Conservation (phyloP, 1,284 basidiomycete genomes). For the Taiwanofungus camphoratus region DNA sequence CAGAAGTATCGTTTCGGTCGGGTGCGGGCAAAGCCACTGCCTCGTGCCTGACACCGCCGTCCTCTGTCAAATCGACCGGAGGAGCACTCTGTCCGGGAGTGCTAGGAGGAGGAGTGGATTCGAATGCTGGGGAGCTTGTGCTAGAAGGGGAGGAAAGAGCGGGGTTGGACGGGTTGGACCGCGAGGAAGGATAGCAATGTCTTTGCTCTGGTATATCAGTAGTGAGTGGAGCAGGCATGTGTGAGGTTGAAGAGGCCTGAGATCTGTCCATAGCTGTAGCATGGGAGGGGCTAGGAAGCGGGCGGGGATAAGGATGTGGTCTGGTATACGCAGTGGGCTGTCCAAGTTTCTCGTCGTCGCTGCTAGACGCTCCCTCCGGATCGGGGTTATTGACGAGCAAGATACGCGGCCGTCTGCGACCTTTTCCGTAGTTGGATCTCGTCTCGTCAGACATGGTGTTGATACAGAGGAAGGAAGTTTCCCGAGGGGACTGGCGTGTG, state of each 20-base stretch:
- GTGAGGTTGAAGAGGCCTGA: slow-evolving; percentile 19
- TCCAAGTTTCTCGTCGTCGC: slow-evolving; percentile 33
- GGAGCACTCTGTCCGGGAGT: slow-evolving; percentile 50
- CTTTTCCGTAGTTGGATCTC: slow-evolving; percentile 27
- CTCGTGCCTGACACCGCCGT: slow-evolving; percentile 33
- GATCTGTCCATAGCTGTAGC: slow-evolving; percentile 11
- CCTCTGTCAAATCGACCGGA: slow-evolving; percentile 36
- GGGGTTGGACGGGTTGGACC: slow-evolving; percentile 42
- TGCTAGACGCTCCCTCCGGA: slow-evolving; percentile 39
- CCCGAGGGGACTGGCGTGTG: neutral
- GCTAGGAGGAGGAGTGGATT: slow-evolving; percentile 57
- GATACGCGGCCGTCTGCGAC: slow-evolving; percentile 24
- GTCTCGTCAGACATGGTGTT: slow-evolving; percentile 39
- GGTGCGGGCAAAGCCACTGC: slow-evolving; percentile 22
- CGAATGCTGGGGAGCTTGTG: slow-evolving; percentile 54
- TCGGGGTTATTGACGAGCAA: slow-evolving; percentile 59
- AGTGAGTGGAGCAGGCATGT: slow-evolving; percentile 30
- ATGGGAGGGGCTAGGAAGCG: slow-evolving; percentile 22
- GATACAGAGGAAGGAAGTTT: slow-evolving; percentile 1
- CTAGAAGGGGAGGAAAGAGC: slow-evolving; percentile 62
- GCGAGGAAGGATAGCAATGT: slow-evolving; percentile 32
- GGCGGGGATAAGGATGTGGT: slow-evolving; percentile 24
- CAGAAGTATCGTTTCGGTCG: slow-evolving; percentile 22
- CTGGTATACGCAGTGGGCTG: slow-evolving; percentile 18
- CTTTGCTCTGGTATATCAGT: slow-evolving; percentile 32